Conservation (phyloP, 1,284 basidiomycete genomes). For the Vanrija sp. region DNA sequence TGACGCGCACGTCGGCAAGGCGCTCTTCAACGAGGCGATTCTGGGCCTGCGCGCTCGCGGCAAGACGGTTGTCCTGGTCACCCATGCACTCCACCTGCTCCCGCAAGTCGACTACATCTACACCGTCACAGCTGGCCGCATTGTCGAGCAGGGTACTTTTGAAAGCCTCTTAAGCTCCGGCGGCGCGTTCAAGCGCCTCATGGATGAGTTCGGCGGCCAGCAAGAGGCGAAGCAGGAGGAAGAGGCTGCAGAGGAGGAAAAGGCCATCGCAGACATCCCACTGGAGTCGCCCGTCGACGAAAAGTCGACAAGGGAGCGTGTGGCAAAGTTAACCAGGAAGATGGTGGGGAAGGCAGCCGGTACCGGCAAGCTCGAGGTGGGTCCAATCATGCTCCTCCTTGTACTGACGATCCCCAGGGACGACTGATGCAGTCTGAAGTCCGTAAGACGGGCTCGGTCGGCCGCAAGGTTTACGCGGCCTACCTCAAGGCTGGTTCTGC, state of each 20-base stretch:
- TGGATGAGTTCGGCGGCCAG: conserved; percentile 61
- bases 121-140: conserved; percentile 57
- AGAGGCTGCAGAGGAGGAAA: conserved; percentile 47
- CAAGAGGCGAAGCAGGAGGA: conserved; percentile 50
- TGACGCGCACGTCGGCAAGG: conserved; percentile 82
- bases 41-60: conserved; percentile 55
- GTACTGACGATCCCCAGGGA: conserved; percentile 20
- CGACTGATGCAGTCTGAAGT: conserved; percentile 44
- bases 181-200: conserved; percentile 60
- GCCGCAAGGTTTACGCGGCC: conserved; percentile 61
- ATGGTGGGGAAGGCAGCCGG: conserved; percentile 55
- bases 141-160: conserved; percentile 66
- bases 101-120: conserved; percentile 20
- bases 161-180: conserved; percentile 55
- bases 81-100: conserved; percentile 52
- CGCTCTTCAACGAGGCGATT: conserved; percentile 79
- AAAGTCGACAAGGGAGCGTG: neutral
- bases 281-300: conserved; percentile 16
- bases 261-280: conserved; percentile 30
- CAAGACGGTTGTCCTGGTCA: conserved; percentile 71
- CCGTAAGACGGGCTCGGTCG: conserved; percentile 63
- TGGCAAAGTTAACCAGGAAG: conserved; percentile 22
- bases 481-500: conserved; percentile 66
- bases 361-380: conserved; percentile 57
- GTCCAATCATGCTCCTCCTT: conserved; percentile 2